Evolutionary conservation across 2,329 filamentous ascomycete genomes (phyloP), one percentile per base, ranked within the genome.

Genomic region (Calonectria ilicicola): DNA sequence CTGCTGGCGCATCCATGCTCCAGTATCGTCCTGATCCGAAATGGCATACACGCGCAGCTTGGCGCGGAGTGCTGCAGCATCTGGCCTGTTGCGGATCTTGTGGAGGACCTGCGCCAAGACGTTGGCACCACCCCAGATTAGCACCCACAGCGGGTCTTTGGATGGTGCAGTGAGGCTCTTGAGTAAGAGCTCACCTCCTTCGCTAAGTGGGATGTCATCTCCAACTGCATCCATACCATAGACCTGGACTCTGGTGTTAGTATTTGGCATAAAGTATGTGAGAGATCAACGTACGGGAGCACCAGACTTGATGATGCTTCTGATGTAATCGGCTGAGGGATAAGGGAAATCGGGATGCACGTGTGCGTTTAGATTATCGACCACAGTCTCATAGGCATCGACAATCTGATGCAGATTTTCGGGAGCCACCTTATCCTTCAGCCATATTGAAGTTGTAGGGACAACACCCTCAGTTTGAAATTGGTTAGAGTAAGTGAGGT

Each of bases 21-120:
- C 89, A 0, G 87, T 86, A 74, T 92, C 86, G 73, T 91, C 90
- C 74, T 91, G 90, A 74, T 91, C 90, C 4, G 88, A 90, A 68
- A 91, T 90, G 29, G 89, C 82, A 76, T 90, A 90, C 7, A 90
- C 84, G 14, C 88, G 83, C 2, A 90, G 78, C 72, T 86, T 87
- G 5, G 80, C 74, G 0, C 84, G 80, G 21, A 89, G 82, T 0
- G 67, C 68, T 0, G 81, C 79, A 0, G 84, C 79, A 1, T 87
- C 84, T 69, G n/a, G 76, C 69, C 35, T 79, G 72, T 74, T 72
- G 76, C 23, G 80, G 27, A 73, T 74, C 3, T 47, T 58, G 12
- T 74, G n/a, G 17, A 87, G 80, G 1, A 85, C 87, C 64, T 87
- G 85, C 1, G 88, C 88, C 2, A 90, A 83, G 0, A 86, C 84